These are phyloP conservation scores for Morella rubra DNA, from an alignment of 306 rosid genomes.

Conservation along the genomic window DNA sequence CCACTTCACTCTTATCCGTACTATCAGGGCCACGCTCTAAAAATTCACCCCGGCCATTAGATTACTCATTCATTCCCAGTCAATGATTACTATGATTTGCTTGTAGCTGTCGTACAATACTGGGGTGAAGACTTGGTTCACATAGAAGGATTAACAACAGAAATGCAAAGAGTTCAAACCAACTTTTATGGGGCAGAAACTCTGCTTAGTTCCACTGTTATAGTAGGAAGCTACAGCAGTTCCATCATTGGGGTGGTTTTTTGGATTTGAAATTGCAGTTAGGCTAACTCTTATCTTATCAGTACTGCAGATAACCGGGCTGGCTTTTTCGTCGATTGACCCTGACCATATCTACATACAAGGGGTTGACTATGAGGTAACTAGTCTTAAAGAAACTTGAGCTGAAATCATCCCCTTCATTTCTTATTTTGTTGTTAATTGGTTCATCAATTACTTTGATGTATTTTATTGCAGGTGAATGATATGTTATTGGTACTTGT, in stretches of 20 bases:
- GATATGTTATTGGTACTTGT: neutral
- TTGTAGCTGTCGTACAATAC: neutral
- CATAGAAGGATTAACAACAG: neutral
- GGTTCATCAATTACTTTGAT: neutral
- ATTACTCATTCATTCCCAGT: neutral
- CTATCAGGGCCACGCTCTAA: too few relatives aligned
- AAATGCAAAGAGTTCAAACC: neutral
- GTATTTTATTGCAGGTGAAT: neutral
- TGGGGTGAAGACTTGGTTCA: neutral
- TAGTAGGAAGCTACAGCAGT: constrained; percentile 3
- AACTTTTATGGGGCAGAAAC: constrained; percentile 8
- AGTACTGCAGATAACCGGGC: constrained; percentile 74
- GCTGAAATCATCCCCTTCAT: constrained; percentile 2
- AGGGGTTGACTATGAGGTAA: constrained; percentile 93
- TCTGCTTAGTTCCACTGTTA: constrained; percentile 14
- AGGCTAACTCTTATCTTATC: constrained; percentile 19
- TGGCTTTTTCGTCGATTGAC: constrained; percentile 72
- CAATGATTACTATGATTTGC: neutral
- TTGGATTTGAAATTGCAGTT: constrained; percentile 12
- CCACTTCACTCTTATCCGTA: too few relatives aligned
- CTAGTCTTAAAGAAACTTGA: neutral
- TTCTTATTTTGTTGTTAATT: too few relatives aligned
- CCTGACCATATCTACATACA: constrained; percentile 72
- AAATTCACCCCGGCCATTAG: too few relatives aligned
- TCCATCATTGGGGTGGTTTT: neutral